Evolutionary conservation across 192 early-diverging fungal species (phyloP).

Genomic region (Rhizoclosmatium sp.): DNA sequence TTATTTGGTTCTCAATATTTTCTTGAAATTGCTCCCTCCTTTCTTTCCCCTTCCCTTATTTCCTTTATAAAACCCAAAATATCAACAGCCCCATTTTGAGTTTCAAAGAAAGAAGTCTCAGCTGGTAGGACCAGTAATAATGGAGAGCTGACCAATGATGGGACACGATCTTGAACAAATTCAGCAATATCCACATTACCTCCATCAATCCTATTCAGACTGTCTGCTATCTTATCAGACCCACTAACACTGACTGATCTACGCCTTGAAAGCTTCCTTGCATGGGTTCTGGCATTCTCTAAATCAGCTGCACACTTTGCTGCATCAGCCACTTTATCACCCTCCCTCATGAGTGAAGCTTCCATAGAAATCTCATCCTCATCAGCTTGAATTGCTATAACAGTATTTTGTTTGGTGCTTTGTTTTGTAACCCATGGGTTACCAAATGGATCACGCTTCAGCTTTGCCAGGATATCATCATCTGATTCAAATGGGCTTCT

Average conservation of each 20-base stretch:
- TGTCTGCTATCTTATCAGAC: not conserved
- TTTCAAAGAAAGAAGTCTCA: not conserved
- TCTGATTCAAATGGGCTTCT: slow-evolving; percentile 75
- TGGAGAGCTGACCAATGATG: not conserved
- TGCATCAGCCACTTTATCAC: slow-evolving; percentile 9
- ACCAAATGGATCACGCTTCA: slow-evolving; percentile 72
- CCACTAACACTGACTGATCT: not conserved
- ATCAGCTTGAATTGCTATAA: not conserved
- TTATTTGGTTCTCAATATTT: too few relatives aligned
- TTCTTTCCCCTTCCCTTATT: not conserved
- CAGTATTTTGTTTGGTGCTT: not conserved
- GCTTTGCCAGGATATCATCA: slow-evolving; percentile 61
- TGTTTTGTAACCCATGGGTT: slow-evolving; percentile 60
- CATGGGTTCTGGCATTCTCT: not conserved
- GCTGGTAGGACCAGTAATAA: not conserved
- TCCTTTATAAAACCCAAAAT: not conserved
- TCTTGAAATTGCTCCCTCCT: not conserved
- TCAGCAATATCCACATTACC: not conserved
- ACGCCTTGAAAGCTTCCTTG: not conserved
- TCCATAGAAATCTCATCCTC: slow-evolving; percentile 25
- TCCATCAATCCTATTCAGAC: not conserved
- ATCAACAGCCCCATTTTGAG: not conserved
- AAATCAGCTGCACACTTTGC: slow-evolving; percentile 15
- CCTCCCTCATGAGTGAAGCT: not conserved
- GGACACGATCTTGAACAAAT: slow-evolving; percentile 1